A percentile compares a stretch with the other conserved stretches of the same genome.
These are phyloP conservation scores for Populus ilicifolia DNA, from an alignment of 345 rosid species.

Conservation along the genomic window DNA sequence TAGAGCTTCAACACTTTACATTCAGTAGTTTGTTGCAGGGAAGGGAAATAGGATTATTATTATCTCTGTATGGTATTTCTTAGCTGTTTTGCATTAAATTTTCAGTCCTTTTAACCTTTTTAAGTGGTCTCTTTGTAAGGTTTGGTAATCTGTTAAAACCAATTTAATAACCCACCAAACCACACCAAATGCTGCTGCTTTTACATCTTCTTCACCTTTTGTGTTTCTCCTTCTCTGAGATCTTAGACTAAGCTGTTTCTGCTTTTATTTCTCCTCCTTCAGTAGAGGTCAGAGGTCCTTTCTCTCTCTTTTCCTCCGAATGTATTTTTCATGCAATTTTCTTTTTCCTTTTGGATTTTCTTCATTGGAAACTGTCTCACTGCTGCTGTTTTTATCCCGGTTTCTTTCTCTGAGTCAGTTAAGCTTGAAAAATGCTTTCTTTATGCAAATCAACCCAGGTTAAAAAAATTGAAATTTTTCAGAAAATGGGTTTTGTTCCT, in stretches of 20 bases:
- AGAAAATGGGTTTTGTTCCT: background rate
- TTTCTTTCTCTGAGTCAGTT: background rate
- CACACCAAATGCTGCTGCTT: background rate
- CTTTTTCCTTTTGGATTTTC: background rate
- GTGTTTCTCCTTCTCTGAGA: background rate
- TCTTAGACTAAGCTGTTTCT: background rate
- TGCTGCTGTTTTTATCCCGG: background rate
- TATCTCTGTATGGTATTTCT: too few species aligned
- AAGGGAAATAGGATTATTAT: background rate
- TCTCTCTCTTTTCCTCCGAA: conserved; percentile 2
- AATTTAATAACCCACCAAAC: background rate
- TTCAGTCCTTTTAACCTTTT: background rate
- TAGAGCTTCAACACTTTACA: background rate
- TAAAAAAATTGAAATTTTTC: too few species aligned
- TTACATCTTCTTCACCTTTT: background rate
- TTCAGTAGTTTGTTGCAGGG: background rate
- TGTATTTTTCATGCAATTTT: background rate
- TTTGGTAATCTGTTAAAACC: background rate
- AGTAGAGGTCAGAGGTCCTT: background rate
- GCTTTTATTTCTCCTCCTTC: background rate
- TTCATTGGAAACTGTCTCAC: background rate
- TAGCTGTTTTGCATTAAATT: too few species aligned
- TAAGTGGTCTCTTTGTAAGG: background rate
- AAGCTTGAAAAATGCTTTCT: background rate
- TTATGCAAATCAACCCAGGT: background rate